Conservation (phyloP, 768 basidiomycete species). For the Tulasnella sp. region DNA sequence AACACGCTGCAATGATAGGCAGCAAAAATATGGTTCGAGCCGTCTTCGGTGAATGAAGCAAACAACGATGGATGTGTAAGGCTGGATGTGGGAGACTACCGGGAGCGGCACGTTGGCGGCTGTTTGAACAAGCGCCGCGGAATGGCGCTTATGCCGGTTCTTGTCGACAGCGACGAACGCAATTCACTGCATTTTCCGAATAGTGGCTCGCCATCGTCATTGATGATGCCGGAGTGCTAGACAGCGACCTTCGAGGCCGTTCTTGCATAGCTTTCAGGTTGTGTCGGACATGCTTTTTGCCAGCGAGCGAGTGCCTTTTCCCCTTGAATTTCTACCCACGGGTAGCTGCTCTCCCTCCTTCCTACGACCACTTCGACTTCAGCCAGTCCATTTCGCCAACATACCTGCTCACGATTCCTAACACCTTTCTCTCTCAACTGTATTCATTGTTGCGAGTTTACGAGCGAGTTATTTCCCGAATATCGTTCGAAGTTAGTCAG, state of each 20-base stretch:
- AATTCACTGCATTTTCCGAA: neutral
- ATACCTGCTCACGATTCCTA: neutral
- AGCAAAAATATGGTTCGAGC: neutral
- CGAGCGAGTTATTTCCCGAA: neutral
- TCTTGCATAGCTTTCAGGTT: slow-evolving; percentile 6
- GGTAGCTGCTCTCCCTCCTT: slow-evolving; percentile 8
- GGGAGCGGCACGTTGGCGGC: neutral
- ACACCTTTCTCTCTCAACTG: neutral
- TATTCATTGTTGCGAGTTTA: slow-evolving; percentile 1
- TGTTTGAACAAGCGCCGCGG: slow-evolving; percentile 12
- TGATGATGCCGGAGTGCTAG: neutral
- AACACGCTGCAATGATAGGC: neutral
- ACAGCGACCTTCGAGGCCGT: neutral
- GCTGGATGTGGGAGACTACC: slow-evolving; percentile 3
- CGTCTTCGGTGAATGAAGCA: neutral
- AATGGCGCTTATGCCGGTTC: slow-evolving; percentile 13
- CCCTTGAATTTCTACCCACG: slow-evolving; percentile 15
- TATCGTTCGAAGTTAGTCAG: neutral
- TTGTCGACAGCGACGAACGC: neutral
- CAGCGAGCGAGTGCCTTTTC: slow-evolving; percentile 1
- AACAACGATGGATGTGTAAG: neutral
- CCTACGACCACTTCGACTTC: neutral
- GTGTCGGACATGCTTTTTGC: neutral
- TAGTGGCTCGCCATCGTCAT: slow-evolving; percentile 3
- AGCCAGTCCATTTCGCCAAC: neutral